phyloP scores from a whole-genome alignment of 73 alveolate species.

The Tetrahymena elliotti region DNA sequence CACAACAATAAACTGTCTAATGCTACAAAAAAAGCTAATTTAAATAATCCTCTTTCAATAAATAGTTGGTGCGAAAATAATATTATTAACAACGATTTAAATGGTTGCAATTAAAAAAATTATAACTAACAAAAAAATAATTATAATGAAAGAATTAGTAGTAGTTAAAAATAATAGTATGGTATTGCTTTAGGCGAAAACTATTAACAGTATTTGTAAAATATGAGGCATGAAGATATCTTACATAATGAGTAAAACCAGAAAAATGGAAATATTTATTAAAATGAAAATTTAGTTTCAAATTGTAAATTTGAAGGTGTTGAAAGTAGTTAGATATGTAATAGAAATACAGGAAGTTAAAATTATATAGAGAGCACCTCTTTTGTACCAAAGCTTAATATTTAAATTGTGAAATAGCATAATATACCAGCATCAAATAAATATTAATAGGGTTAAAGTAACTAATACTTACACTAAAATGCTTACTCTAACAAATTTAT shows the following conservation, averaged over 20 bases:
- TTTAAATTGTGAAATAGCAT: neutral
- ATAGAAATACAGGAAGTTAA: neutral
- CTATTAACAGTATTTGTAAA: neutral
- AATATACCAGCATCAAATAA: neutral
- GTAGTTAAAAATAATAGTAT: neutral
- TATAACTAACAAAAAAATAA: neutral
- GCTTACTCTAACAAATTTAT: neutral
- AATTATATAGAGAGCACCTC: neutral
- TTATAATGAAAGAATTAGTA: neutral
- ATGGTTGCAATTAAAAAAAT: neutral
- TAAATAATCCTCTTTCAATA: neutral
- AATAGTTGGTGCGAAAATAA: neutral
- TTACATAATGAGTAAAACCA: neutral
- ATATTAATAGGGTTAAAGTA: neutral
- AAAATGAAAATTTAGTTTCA: neutral
- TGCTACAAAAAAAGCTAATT: neutral
- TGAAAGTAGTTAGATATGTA: neutral
- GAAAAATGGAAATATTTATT: neutral
- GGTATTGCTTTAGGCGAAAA: neutral
- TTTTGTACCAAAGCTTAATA: neutral
- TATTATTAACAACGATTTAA: neutral
- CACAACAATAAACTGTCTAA: neutral
- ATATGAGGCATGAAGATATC: neutral
- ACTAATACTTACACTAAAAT: neutral
- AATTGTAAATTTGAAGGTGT: neutral